Conservation (phyloP, 352 stramenopile species). For the Phytophthora ohioensis region DNA sequence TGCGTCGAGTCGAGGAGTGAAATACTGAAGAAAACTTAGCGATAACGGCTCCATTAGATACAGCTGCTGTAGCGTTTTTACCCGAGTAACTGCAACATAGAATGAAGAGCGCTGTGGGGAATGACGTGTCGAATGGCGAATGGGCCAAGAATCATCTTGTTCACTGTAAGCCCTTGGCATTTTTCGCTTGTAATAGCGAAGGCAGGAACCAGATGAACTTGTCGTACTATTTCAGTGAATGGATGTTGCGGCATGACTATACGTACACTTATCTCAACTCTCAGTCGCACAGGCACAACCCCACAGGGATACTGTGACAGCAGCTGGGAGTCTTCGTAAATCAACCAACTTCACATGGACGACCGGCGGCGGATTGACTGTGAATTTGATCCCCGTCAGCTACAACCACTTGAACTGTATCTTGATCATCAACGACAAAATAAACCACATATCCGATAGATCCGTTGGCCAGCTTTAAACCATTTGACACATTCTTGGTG, state of each 20-base stretch:
- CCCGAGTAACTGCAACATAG: no score
- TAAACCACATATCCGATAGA: constrained; percentile 7
- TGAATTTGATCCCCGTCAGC: no score
- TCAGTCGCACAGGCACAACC: neutral
- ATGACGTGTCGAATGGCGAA: neutral
- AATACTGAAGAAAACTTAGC: no score
- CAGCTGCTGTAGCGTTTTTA: no score
- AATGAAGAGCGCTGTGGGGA: no score
- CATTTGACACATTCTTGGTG: constrained; percentile 1
- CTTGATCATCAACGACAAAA: neutral
- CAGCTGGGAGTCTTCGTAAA: neutral
- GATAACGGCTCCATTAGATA: no score
- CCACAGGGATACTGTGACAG: neutral
- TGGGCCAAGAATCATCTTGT: neutral
- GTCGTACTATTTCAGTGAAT: neutral
- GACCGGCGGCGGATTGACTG: no score
- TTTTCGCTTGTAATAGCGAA: neutral
- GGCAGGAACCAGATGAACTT: neutral
- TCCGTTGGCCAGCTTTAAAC: constrained; percentile 1
- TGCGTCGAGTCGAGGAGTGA: no score
- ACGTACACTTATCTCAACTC: neutral
- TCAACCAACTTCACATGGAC: no score
- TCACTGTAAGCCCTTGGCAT: neutral
- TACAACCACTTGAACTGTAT: neutral
- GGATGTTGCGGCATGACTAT: neutral